Conservation (phyloP, 805 yeast genomes). For the Yamadazyma scolyti region DNA sequence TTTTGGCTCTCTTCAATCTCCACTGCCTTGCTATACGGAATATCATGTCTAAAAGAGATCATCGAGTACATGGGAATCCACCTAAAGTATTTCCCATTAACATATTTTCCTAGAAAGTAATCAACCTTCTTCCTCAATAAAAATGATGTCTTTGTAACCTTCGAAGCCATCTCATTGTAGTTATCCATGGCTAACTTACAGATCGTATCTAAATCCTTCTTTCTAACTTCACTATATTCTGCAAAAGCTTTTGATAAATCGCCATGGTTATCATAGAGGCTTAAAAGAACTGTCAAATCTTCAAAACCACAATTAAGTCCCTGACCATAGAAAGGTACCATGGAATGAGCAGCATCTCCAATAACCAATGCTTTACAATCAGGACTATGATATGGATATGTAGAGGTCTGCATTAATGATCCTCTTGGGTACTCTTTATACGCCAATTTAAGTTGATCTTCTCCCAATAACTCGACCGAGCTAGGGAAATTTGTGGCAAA, state of each 20-base stretch:
- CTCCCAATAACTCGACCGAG: conserved; percentile 67
- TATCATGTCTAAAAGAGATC: conserved; percentile 86
- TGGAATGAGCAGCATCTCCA: conserved; percentile 94
- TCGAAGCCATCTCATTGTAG: conserved; percentile 82
- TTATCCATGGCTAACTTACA: conserved; percentile 75
- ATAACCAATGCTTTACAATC: conserved; percentile 61
- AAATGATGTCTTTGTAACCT: conserved; percentile 61
- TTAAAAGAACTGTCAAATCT: conserved; percentile 70
- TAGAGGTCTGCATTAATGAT: conserved; percentile 67
- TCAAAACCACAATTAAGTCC: conserved; percentile 97
- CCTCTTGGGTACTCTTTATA: conserved; percentile 67
- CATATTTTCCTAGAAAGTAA: conserved; percentile 51
- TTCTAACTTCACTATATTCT: conserved; percentile 52
- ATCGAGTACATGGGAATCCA: conserved; percentile 91
- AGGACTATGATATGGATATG: conserved; percentile 64
- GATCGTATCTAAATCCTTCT: conserved; percentile 69
- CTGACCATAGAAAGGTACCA: conserved; percentile 98
- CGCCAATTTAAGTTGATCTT: conserved; percentile 45
- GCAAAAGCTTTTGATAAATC: conserved; percentile 50
- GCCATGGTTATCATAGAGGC: conserved; percentile 33
- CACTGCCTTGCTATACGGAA: conserved; percentile 70
- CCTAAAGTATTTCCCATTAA: conserved; percentile 42
- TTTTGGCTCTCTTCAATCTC: conserved; percentile 52
- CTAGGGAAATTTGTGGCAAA: conserved; percentile 67
- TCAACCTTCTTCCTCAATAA: conserved; percentile 68